Conservation (phyloP, 768 basidiomycete species). For the Leucosporidium yakuticum region DNA sequence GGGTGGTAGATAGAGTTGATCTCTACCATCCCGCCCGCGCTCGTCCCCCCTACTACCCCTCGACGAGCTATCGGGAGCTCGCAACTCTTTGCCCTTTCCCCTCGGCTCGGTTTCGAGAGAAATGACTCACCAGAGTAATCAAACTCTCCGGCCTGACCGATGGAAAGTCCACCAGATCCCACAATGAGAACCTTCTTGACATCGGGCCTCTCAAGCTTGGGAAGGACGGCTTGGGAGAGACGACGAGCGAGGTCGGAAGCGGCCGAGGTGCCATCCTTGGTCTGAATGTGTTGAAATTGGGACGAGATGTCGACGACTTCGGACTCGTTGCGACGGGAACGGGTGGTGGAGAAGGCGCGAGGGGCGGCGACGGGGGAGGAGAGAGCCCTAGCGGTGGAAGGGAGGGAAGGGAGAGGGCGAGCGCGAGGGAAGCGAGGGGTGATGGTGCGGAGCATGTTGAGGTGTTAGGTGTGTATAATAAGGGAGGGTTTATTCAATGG, state of each 20-base stretch:
- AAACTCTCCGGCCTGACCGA: conserved; percentile 98
- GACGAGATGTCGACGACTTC: conserved; percentile 33
- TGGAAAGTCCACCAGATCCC: conserved; percentile 89
- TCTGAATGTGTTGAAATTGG: conserved; percentile 36
- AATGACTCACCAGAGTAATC: conserved; percentile 72
- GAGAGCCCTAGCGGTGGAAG: background rate
- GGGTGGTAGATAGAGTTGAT: background rate
- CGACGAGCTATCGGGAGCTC: background rate
- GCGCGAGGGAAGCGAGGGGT: conserved; percentile 20
- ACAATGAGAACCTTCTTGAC: conserved; percentile 94
- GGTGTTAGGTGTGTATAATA: background rate
- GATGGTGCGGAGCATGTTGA: conserved; percentile 33
- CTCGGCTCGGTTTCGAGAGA: background rate
- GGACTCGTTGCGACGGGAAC: conserved; percentile 20
- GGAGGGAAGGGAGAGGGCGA: conserved; percentile 12
- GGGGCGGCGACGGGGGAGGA: conserved; percentile 5
- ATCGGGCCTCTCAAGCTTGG: conserved; percentile 80
- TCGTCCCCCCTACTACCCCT: background rate
- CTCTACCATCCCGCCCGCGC: conserved; percentile 8
- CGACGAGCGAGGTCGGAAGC: conserved; percentile 86
- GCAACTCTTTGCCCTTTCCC: conserved; percentile 8
- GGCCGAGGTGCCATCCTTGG: conserved; percentile 29
- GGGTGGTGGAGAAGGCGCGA: conserved; percentile 24
- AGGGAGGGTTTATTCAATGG: background rate
- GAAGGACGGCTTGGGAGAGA: conserved; percentile 89